Base-by-base conservation (phyloP, 371 early-diverging fungal genomes). In the Apophysomyces trapeziformis region DNA sequence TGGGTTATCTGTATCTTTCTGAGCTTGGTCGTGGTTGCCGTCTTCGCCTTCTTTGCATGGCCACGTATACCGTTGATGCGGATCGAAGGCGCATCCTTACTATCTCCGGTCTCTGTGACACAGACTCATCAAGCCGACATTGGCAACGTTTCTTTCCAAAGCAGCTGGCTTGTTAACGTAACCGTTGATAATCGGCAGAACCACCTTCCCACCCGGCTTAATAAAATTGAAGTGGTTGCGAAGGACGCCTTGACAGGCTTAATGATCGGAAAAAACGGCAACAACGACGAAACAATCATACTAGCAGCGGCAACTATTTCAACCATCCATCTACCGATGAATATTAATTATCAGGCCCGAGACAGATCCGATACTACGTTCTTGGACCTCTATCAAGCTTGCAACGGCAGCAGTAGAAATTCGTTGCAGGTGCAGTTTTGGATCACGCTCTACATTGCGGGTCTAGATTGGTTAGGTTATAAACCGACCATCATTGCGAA, bases 281-380 rank as follows among this genome's bases (percentile, higher is more conserved):
- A 67, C 18, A 45, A 56, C 36, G 57, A 65, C 13, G 65, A 47
- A 38, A 32, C 44, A 4, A 58, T 60, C 57, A 38, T 61, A 21
- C 38, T 72, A 21, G 70, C 66, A 3, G 60, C 69, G 8, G 35
- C 65, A 18, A 57, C 38, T 1, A 73, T 78, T 13, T 71, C 73
- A 6, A 68, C 66, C n/a, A 65, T 71, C n/a, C 66, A 65, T 18
- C 21, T 79, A 18, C 70, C 74, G 3, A 63, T 79, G 16, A 60
- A 66, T 39, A 66, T 79, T 4, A 68, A 75, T 57, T 79, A 79
- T 44, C 70, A 73, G 50, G 72, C 79, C n/a, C 68, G 73, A 8
- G 68, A 67, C 38, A 39, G 57, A 9, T 64, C 74, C 1, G 79
- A 79, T 45, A 57, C 71, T 1, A 79, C 74, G 9, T 76, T 74